Conservation (phyloP, 2,329 filamentous ascomycete species). For the Colletotrichum australisinense region DNA sequence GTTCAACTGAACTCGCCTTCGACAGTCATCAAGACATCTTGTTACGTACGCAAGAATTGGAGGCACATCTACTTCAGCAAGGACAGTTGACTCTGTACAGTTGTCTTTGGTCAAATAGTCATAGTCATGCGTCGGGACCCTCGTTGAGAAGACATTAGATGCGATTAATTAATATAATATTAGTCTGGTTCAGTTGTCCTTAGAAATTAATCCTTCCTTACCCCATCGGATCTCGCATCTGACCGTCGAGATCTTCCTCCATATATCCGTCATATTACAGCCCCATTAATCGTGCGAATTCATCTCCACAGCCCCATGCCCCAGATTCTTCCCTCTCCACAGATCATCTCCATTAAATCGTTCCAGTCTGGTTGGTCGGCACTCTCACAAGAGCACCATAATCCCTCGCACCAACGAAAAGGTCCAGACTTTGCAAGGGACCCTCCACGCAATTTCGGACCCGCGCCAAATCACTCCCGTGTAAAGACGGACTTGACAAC, state of each 20-base stretch:
- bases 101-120: too few relatives aligned
- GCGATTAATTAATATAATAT: not conserved
- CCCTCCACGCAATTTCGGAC: constrained; percentile 35
- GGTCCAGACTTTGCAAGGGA: constrained; percentile 37
- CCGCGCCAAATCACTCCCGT: not conserved
- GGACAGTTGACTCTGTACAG: too few relatives aligned
- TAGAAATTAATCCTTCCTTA: not conserved
- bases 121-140: too few relatives aligned
- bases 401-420: constrained; percentile 37
- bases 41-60: too few relatives aligned
- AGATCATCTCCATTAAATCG: not conserved
- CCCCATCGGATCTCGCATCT: not conserved
- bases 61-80: too few relatives aligned
- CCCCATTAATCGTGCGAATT: not conserved
- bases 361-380: constrained; percentile 39
- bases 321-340: not conserved
- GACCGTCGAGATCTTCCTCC: not conserved
- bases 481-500: not conserved
- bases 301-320: not conserved
- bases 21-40: too few relatives aligned
- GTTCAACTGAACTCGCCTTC: too few relatives aligned
- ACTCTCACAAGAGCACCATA: constrained; percentile 9
- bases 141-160: too few relatives aligned
- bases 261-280: not conserved
- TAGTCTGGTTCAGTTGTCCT: not conserved